Percentiles rank a stretch among this genome's conserved stretches.
These are phyloP conservation scores for Ceratocystis variospora DNA, from an alignment of 2,329 filamentous ascomycete genomes.

Conservation along the genomic window DNA sequence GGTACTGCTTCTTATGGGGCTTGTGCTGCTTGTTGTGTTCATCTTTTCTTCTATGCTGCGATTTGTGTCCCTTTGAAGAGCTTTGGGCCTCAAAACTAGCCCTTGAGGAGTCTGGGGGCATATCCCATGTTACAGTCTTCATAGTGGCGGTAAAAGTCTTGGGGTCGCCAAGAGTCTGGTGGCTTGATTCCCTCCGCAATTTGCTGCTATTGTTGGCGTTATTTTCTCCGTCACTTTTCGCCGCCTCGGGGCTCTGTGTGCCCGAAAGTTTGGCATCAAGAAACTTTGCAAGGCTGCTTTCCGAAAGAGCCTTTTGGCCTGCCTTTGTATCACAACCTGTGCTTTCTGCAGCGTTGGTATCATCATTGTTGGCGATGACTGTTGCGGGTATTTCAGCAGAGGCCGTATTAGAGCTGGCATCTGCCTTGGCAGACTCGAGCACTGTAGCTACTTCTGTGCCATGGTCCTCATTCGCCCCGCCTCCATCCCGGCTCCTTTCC, in stretches of 20 bases:
- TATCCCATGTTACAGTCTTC: neutral
- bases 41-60: neutral
- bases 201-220: neutral
- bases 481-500: neutral
- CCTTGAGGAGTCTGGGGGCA: neutral
- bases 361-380: neutral
- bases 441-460: too few relatives aligned
- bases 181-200: neutral
- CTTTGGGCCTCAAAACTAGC: neutral
- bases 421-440: neutral
- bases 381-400: neutral
- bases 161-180: neutral
- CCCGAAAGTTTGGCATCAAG: neutral
- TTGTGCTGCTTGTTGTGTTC: neutral
- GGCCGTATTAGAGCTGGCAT: neutral
- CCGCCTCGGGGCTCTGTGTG: neutral
- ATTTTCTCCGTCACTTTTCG: neutral
- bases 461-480: too few relatives aligned
- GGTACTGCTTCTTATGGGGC: neutral
- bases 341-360: neutral
- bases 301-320: neutral
- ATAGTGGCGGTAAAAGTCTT: neutral
- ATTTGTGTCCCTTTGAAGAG: neutral
- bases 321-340: neutral
- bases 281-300: neutral